Evolutionary conservation across 805 yeast genomes (phyloP).

Genomic region (Saccharomycopsis synnaedendra): DNA sequence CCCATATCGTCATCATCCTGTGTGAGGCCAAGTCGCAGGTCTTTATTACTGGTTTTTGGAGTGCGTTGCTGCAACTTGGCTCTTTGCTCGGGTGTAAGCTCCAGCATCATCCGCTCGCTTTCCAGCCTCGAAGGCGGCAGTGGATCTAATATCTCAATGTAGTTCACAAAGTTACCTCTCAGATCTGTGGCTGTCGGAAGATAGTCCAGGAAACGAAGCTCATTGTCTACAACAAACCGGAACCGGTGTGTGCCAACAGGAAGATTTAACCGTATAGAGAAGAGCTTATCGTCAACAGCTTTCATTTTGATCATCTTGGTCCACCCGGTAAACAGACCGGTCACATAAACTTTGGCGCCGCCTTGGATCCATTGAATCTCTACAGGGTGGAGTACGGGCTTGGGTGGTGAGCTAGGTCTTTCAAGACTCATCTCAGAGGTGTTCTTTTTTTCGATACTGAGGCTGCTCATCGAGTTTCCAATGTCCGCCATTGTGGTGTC

Average conservation of each 20-base stretch:
- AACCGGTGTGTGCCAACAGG: conserved; percentile 91
- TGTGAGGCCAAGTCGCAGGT: conserved; percentile 52
- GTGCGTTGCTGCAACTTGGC: conserved; percentile 1
- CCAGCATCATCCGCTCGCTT: conserved; percentile 18
- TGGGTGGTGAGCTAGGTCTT: conserved; percentile 1
- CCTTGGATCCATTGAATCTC: conserved; percentile 92
- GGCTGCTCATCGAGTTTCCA: conserved; percentile 6
- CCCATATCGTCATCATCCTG: conserved; percentile 77
- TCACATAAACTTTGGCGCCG: conserved; percentile 90
- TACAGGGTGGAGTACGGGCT: conserved; percentile 27
- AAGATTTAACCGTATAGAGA: conserved; percentile 59
- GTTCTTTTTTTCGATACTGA: conserved; percentile 6
- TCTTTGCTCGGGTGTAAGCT: conserved; percentile 8
- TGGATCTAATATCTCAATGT: conserved; percentile 49
- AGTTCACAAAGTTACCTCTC: conserved; percentile 91
- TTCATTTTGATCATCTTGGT: conserved; percentile 88
- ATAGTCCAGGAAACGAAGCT: conserved; percentile 75
- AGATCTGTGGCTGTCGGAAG: conserved; percentile 97
- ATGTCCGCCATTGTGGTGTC: conserved; percentile 12
- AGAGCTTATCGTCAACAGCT: conserved; percentile 41
- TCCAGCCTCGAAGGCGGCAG: too few species aligned
- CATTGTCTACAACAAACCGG: conserved; percentile 90
- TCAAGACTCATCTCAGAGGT: conserved; percentile 15
- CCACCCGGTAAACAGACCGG: conserved; percentile 98
- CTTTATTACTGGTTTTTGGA: conserved; percentile 21